Base-by-base conservation (phyloP, 495 filamentous ascomycete genomes). In the Neohortaea acidophila region DNA sequence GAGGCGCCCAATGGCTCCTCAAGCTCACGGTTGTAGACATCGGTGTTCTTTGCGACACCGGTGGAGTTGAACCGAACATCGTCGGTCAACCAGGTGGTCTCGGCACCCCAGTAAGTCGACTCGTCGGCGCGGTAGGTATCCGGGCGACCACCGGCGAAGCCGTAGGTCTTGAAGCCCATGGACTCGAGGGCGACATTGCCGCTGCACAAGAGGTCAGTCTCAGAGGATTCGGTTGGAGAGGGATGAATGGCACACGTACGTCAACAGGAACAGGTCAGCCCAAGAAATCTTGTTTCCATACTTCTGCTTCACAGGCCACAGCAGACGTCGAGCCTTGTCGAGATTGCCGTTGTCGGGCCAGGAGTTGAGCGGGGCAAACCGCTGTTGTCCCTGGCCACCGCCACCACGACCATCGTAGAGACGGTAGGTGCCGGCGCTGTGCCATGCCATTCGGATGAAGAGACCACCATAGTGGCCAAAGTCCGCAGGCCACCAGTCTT, bases 221-320 rank as follows among this genome's bases (percentile, higher is more conserved):
- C n/a, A n/a, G n/a, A n/a, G n/a, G n/a, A n/a, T n/a, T n/a, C n/a
- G n/a, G n/a, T n/a, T n/a, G n/a, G n/a, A n/a, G n/a, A n/a, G n/a
- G n/a, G n/a, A n/a, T n/a, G n/a, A n/a, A n/a, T n/a, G n/a, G n/a
- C n/a, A n/a, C n/a, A n/a, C n/a, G n/a, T n/a, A n/a, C n/a, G n/a
- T n/a, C 25, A 82, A 63, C 21, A 82, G 64, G 24, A 77, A 42
- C 46, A 82, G 57, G 51, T 82, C 77, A 19, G 75, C 73, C 77
- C 77, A 82, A 3, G 77, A 82, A 54, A 82, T 76, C 66, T 79
- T 80, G 68, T 70, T 68, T 54, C 77, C 77, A 51, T 82, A 82
- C 66, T 82, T 82, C 50, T 81, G 75, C 64, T 82, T 82, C 61
- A 82, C 72, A 50, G 77, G 77, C 77, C 77, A 82, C 37, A 82